Evolutionary conservation across 495 filamentous ascomycete genomes (phyloP), one percentile per base, ranked within the genome.

Genomic region (Penicillium turbatum): DNA sequence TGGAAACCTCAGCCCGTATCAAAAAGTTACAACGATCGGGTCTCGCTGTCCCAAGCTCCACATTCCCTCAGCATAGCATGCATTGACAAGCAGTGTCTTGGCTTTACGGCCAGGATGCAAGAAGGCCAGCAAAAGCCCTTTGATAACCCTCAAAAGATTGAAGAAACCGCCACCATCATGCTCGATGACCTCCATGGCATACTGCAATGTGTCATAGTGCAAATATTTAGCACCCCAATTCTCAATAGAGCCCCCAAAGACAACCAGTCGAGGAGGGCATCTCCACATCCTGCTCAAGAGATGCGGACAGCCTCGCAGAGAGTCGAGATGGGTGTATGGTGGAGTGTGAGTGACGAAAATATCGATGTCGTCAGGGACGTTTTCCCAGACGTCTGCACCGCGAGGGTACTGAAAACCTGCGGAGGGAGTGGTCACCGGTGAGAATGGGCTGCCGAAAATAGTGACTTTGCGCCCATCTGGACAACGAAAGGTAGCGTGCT

Each of bases 331-430:
- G 12, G 27, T 19, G 16, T 34, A 46, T 32, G 43, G 43, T n/a
- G 43, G 43, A 7, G 43, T 32, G n/a, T 46, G 43, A 12, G 43
- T 46, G 30, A 46, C 32, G 43, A 46, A 29, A 12, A 46, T 34
- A 16, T 46, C 43, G 8, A 46, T 6, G 3, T 12, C 12, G 9
- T n/a, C 15, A n/a, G 15, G n/a, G 11, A 32, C 13, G 16, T 17
- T 16, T 16, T 16, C 27, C 43, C 43, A 46, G 27, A 46, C 17
- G 27, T 32, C 19, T 11, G 32, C 27, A 15, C 13, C 9, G 0
- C 2, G 0, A 17, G 27, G 4, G 17, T 46, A 46, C 12, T 46
- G 43, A 1, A 46, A 46, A 5, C 8, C 43, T 9, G 10, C 9
- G 9, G 9, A 32, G 2, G 15, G 15, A 12, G 19, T 6, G 3